Conservation (phyloP, 495 filamentous ascomycete species). For the Hypomontagnella submonticulosa region DNA sequence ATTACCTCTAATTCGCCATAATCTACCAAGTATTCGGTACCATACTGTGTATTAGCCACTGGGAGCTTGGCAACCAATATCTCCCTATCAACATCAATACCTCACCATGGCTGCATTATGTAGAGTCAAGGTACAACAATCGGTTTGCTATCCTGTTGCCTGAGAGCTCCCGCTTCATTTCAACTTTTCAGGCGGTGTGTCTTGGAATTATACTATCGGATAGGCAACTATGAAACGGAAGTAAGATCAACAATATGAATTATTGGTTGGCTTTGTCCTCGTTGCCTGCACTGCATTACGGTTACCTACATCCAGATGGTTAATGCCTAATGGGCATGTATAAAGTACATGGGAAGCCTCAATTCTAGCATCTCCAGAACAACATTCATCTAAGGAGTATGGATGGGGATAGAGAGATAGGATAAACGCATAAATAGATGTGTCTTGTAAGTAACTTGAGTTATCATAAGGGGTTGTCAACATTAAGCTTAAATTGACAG, state of each 20-base stretch:
- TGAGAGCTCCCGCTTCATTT: background rate
- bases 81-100: background rate
- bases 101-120: background rate
- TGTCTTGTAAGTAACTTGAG: too few species aligned
- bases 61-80: constrained; percentile 32
- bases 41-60: constrained; percentile 14
- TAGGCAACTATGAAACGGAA: too few species aligned
- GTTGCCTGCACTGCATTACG: background rate
- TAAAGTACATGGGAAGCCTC: too few species aligned
- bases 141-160: constrained; percentile 1
- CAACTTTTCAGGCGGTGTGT: too few species aligned
- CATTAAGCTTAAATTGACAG: too few species aligned
- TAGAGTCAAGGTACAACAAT: background rate
- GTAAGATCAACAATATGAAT: background rate
- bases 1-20: constrained; percentile 23
- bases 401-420: too few species aligned
- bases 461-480: too few species aligned
- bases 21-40: constrained; percentile 12
- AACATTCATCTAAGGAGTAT: too few species aligned
- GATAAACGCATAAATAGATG: too few species aligned
- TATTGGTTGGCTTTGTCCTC: background rate
- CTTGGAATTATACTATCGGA: too few species aligned
- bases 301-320: background rate
- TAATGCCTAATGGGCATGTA: background rate
- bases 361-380: too few species aligned